These are phyloP conservation scores for Penicillium malachiteum DNA, from an alignment of 495 filamentous ascomycete species.

Conservation along the genomic window DNA sequence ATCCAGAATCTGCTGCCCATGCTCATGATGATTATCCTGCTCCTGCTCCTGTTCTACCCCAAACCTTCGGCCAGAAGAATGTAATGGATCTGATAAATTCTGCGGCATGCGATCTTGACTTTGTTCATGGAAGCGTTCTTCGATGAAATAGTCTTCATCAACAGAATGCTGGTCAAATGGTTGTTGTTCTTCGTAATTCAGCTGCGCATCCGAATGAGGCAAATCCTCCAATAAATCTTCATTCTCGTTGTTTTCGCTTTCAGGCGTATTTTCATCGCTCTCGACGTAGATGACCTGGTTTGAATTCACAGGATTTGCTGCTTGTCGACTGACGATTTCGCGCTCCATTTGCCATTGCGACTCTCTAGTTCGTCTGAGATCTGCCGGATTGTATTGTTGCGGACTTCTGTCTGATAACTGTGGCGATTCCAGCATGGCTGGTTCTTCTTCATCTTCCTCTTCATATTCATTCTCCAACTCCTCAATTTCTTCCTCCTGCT, in stretches of 20 bases:
- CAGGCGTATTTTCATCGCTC: slow-evolving; percentile 37
- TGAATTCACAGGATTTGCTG: slow-evolving; percentile 42
- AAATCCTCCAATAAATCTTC: slow-evolving; percentile 7
- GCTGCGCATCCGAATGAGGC: slow-evolving; percentile 23
- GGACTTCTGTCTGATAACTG: neutral
- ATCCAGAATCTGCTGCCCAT: neutral
- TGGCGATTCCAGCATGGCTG: slow-evolving; percentile 1
- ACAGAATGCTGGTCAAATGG: slow-evolving; percentile 4
- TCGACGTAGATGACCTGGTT: slow-evolving; percentile 52
- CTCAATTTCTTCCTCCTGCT: neutral
- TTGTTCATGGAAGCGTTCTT: slow-evolving; percentile 1
- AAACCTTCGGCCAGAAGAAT: neutral
- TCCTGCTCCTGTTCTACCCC: neutral
- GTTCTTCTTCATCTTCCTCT: neutral
- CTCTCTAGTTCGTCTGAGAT: slow-evolving; percentile 21
- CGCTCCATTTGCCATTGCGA: slow-evolving; percentile 51
- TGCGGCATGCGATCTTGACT: neutral
- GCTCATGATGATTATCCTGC: too few relatives aligned
- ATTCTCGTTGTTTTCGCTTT: slow-evolving; percentile 3
- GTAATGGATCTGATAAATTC: neutral
- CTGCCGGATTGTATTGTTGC: neutral
- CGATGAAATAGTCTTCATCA: slow-evolving; percentile 5
- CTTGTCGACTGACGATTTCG: slow-evolving; percentile 50
- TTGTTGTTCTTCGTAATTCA: neutral
- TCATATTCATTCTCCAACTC: neutral